These are phyloP conservation scores for Exserohilum turcica DNA, from an alignment of 2,329 filamentous ascomycete species.

Conservation along the genomic window DNA sequence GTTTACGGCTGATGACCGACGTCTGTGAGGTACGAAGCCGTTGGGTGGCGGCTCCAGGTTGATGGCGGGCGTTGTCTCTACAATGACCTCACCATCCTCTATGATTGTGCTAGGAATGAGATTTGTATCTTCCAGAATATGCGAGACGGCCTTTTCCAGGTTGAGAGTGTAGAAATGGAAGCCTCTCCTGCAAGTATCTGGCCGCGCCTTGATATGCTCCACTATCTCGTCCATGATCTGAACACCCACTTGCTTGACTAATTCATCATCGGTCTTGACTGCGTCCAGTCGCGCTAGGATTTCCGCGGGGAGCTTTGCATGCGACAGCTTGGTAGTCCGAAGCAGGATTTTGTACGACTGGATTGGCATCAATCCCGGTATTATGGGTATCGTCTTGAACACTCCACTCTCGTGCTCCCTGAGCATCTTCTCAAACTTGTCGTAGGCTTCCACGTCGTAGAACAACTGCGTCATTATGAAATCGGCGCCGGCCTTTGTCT, in stretches of 20 bases:
- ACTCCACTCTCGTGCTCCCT: constrained; percentile 80
- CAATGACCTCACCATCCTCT: constrained; percentile 53
- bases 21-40: constrained; percentile 44
- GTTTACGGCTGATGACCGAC: constrained; percentile 77
- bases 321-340: constrained; percentile 90
- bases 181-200: constrained; percentile 57
- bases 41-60: constrained; percentile 39
- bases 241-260: constrained; percentile 78
- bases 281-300: constrained; percentile 73
- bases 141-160: constrained; percentile 91
- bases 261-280: constrained; percentile 79
- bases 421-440: constrained; percentile 75
- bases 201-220: constrained; percentile 72
- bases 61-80: constrained; percentile 53
- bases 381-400: constrained; percentile 86
- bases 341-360: constrained; percentile 97
- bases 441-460: constrained; percentile 85
- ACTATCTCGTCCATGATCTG: constrained; percentile 85
- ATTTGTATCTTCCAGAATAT: constrained; percentile 84
- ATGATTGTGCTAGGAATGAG: constrained; percentile 68
- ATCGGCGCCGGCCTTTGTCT: constrained; percentile 88
- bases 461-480: constrained; percentile 99
- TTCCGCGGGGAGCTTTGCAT: constrained; percentile 76
- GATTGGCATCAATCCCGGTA: constrained; percentile 95
- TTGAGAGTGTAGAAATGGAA: constrained; percentile 99